A percentile compares a stretch with the other conserved stretches of the same genome.
Evolutionary conservation across 768 basidiomycete species (phyloP).

Genomic region (Mycena latifolia): DNA sequence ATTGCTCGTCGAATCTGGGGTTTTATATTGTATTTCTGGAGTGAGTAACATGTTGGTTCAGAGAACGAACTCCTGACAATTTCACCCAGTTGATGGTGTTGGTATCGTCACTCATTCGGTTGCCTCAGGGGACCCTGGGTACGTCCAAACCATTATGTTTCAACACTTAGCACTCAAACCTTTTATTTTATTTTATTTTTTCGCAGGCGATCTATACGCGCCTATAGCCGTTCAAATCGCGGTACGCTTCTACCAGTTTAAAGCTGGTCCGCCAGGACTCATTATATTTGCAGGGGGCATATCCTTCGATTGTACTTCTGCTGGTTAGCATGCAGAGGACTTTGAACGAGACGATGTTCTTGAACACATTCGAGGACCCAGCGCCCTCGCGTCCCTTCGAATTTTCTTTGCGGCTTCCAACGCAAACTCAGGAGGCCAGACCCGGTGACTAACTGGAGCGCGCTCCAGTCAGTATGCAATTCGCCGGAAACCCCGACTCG

Average conservation of each 20-base stretch:
- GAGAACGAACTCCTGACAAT: background rate
- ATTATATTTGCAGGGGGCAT: slow-evolving; percentile 11
- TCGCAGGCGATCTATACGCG: slow-evolving; percentile 4
- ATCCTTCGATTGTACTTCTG: slow-evolving; percentile 13
- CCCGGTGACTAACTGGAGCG: too few species aligned
- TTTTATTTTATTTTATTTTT: too few species aligned
- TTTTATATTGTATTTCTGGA: slow-evolving; percentile 7
- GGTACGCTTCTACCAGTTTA: background rate
- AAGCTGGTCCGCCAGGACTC: too few species aligned
- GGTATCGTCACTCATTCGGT: slow-evolving; percentile 7
- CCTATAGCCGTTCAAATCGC: slow-evolving; percentile 23
- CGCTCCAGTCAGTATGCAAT: background rate
- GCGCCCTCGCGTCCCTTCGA: background rate
- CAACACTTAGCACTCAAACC: too few species aligned
- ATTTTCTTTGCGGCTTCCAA: background rate
- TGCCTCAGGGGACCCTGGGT: slow-evolving; percentile 5
- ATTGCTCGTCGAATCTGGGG: slow-evolving; percentile 5
- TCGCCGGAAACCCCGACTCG: background rate
- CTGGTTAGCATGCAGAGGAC: slow-evolving; percentile 5
- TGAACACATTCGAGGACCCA: background rate
- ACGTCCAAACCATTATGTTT: background rate
- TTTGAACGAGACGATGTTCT: background rate
- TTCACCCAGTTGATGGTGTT: slow-evolving; percentile 5
- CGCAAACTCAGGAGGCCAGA: background rate
- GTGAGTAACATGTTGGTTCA: background rate